A percentile compares a stretch with the other conserved stretches of the same genome.
These are phyloP conservation scores for Petasospora fabianii DNA, from an alignment of 1,139 yeast genomes.

Conservation along the genomic window DNA sequence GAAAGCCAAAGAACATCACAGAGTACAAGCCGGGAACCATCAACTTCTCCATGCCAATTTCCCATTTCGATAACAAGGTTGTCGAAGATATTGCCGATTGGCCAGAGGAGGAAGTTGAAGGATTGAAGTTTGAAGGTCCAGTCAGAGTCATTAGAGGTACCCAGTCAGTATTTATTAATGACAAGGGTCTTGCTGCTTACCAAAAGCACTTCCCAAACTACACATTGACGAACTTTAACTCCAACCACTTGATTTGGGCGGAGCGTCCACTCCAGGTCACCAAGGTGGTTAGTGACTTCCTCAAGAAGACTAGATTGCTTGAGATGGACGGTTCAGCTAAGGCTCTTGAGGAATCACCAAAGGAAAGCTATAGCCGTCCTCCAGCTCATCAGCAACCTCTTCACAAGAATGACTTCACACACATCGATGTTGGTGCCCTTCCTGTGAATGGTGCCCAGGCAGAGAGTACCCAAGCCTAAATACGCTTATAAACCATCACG, in stretches of 20 bases:
- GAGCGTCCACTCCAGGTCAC: conserved; percentile 39
- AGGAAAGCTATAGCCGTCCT: background rate
- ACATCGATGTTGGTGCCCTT: conserved; percentile 3
- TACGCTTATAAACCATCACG: too few relatives aligned
- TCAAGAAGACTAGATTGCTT: conserved; percentile 26
- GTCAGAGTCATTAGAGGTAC: conserved; percentile 39
- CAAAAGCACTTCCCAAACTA: conserved; percentile 35
- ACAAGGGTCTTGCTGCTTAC: conserved; percentile 32
- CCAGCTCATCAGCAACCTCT: background rate
- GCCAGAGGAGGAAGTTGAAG: conserved; percentile 34
- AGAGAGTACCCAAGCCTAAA: too few relatives aligned
- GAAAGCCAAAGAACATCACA: conserved; percentile 19
- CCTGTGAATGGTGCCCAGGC: too few relatives aligned
- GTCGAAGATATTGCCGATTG: conserved; percentile 38
- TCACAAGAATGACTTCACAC: conserved; percentile 4
- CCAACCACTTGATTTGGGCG: conserved; percentile 45
- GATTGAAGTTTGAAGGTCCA: conserved; percentile 34
- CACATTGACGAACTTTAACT: conserved; percentile 32
- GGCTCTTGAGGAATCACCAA: too few relatives aligned
- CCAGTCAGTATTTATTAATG: conserved; percentile 37
- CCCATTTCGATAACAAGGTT: conserved; percentile 27
- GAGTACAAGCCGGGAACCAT: conserved; percentile 23
- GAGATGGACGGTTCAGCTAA: too few relatives aligned
- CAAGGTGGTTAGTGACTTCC: conserved; percentile 25
- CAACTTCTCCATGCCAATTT: conserved; percentile 34